These are phyloP conservation scores for Picochlorum costavermella DNA, from an alignment of 139 green algal species.

Conservation along the genomic window DNA sequence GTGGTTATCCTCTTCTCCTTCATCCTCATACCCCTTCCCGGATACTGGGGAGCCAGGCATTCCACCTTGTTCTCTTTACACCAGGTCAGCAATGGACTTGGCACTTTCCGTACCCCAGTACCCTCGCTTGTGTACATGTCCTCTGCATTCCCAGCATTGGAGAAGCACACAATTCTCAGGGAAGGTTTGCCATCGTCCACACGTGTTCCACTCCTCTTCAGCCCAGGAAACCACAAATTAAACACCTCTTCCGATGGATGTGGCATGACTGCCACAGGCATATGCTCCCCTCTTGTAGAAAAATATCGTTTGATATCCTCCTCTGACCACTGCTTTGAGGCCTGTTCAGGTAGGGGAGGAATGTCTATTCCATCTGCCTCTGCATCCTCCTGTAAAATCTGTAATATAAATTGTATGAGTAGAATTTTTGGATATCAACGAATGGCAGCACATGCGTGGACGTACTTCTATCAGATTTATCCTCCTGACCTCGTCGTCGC, in stretches of 20 bases:
- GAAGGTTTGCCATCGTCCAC: slow-evolving; percentile 16
- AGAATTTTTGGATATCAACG: too few species aligned
- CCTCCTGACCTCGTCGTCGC: neutral
- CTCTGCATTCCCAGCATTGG: slow-evolving; percentile 69
- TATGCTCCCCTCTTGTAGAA: neutral
- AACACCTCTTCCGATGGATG: slow-evolving; percentile 18
- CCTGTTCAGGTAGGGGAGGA: slow-evolving; percentile 6
- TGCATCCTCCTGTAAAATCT: slow-evolving; percentile 34
- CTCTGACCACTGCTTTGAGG: slow-evolving; percentile 26
- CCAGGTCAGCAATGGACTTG: slow-evolving; percentile 67
- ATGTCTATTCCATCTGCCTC: slow-evolving; percentile 10
- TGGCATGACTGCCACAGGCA: neutral
- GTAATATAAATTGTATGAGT: neutral
- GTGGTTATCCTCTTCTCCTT: slow-evolving; percentile 38
- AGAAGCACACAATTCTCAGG: slow-evolving; percentile 59
- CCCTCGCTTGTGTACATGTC: slow-evolving; percentile 85
- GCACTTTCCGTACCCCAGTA: slow-evolving; percentile 41
- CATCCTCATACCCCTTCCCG: slow-evolving; percentile 43
- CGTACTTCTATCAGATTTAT: slow-evolving; percentile 9
- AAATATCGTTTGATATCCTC: slow-evolving; percentile 24
- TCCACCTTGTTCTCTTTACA: slow-evolving; percentile 40
- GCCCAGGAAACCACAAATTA: slow-evolving; percentile 45
- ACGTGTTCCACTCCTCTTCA: slow-evolving; percentile 28
- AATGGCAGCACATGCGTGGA: too few species aligned
- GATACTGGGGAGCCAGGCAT: slow-evolving; percentile 65